These are phyloP conservation scores for Cystofilobasidium macerans DNA, from an alignment of 768 basidiomycete genomes.

Conservation along the genomic window DNA sequence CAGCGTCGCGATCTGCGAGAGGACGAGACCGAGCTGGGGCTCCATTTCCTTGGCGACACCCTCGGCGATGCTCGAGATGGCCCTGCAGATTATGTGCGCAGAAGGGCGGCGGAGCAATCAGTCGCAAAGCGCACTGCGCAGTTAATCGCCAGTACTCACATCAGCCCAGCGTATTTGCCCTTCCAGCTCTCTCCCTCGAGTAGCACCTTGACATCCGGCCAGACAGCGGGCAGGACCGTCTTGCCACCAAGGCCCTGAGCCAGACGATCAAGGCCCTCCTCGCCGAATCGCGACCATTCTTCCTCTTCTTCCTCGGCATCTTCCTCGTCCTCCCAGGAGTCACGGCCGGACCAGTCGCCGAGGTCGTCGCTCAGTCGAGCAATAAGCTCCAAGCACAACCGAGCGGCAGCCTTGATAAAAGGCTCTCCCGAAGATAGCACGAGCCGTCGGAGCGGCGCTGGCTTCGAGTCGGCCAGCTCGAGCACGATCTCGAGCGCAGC, in stretches of 20 bases:
- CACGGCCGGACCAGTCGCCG: slow-evolving; percentile 45
- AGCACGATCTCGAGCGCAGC: slow-evolving; percentile 75
- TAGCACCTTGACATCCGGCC: slow-evolving; percentile 43
- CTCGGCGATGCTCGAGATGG: slow-evolving; percentile 73
- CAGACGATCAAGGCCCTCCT: slow-evolving; percentile 69
- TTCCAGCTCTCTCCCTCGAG: slow-evolving; percentile 48
- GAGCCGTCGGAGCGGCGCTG: slow-evolving; percentile 64
- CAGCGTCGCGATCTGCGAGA: slow-evolving; percentile 69
- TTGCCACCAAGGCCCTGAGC: slow-evolving; percentile 64
- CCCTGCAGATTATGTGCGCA: not conserved
- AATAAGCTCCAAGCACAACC: slow-evolving; percentile 34
- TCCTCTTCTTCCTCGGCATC: slow-evolving; percentile 44
- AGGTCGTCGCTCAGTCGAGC: slow-evolving; percentile 35
- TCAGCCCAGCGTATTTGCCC: slow-evolving; percentile 68
- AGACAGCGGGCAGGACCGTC: slow-evolving; percentile 63
- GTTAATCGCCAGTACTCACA: slow-evolving; percentile 40
- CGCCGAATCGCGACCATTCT: slow-evolving; percentile 58
- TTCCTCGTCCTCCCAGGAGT: slow-evolving; percentile 49
- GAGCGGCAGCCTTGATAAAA: slow-evolving; percentile 52
- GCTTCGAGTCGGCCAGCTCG: slow-evolving; percentile 61
- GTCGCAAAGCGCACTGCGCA: not conserved
- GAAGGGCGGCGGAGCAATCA: not conserved
- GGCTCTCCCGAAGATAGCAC: slow-evolving; percentile 52
- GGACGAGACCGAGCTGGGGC: slow-evolving; percentile 67
- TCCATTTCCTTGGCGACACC: slow-evolving; percentile 62